These are phyloP conservation scores for Boletus tylopilopsis DNA, from an alignment of 768 basidiomycete species.

Conservation along the genomic window DNA sequence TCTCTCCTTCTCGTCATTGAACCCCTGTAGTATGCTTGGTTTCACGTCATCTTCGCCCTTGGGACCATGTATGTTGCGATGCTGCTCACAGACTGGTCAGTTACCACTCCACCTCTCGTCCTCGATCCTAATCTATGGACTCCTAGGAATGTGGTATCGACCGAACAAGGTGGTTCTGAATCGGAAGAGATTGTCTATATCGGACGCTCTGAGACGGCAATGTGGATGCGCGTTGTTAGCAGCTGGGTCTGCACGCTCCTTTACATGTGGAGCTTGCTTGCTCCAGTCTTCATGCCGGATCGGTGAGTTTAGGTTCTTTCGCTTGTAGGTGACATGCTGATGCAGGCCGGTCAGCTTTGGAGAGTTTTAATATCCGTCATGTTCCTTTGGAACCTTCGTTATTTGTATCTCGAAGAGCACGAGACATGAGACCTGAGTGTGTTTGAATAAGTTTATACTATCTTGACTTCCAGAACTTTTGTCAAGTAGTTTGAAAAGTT, in stretches of 20 bases:
- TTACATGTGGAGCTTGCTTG: conserved; percentile 85
- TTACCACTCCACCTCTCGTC: conserved; percentile 8
- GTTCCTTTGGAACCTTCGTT: too few relatives aligned
- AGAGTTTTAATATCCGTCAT: conserved; percentile 14
- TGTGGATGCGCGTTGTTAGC: conserved; percentile 99
- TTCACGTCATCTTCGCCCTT: conserved; percentile 96
- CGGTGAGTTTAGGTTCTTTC: conserved; percentile 45
- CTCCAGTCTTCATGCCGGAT: conserved; percentile 88
- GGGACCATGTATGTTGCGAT: conserved; percentile 98
- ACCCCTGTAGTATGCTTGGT: conserved; percentile 83
- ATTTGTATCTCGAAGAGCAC: background rate
- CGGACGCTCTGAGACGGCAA: conserved; percentile 91
- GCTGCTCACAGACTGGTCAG: conserved; percentile 94
- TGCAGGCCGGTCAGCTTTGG: conserved; percentile 18
- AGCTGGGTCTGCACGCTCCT: conserved; percentile 90
- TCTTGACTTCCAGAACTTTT: background rate
- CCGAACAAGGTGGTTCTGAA: conserved; percentile 43
- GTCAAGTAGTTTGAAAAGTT: too few relatives aligned
- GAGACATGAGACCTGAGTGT: background rate
- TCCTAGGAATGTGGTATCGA: conserved; percentile 80
- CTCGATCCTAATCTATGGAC: conserved; percentile 3
- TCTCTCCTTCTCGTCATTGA: background rate
- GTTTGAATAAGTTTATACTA: background rate
- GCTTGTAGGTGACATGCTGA: conserved; percentile 2
- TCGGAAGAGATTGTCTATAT: conserved; percentile 82